A percentile compares a stretch with the other conserved stretches of the same genome.
Conservation (phyloP, 352 stramenopile species). For the Phytopythium chamaehyphon region DNA sequence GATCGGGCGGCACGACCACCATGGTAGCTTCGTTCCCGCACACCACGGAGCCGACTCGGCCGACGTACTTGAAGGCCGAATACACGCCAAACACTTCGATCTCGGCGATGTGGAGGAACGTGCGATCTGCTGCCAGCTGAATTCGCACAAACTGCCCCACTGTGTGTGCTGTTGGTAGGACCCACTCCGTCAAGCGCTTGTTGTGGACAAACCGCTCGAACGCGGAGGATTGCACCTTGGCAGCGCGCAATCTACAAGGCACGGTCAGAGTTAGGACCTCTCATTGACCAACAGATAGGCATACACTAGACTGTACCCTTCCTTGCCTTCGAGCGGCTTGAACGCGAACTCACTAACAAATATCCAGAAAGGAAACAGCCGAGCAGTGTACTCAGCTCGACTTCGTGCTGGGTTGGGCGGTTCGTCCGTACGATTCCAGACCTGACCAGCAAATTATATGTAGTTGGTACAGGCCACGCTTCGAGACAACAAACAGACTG, state of each 20-base stretch:
- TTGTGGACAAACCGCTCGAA: slow-evolving; percentile 78
- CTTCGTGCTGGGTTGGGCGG: slow-evolving; percentile 72
- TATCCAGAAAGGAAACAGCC: slow-evolving; percentile 92
- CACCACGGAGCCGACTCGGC: slow-evolving; percentile 68
- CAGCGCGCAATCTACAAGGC: slow-evolving; percentile 66
- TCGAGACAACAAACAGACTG: not conserved
- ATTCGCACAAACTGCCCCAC: slow-evolving; percentile 80
- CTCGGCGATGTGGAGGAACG: slow-evolving; percentile 89
- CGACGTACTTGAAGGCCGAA: slow-evolving; percentile 79
- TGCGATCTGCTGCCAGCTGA: slow-evolving; percentile 79
- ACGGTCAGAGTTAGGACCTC: no score
- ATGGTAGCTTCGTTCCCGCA: slow-evolving; percentile 88
- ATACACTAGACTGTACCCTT: no score
- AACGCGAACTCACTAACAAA: slow-evolving; percentile 90
- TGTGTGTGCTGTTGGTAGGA: slow-evolving; percentile 79
- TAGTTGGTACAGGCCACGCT: no score
- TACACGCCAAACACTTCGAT: slow-evolving; percentile 92
- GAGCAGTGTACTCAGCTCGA: slow-evolving; percentile 67
- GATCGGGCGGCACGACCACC: slow-evolving; percentile 72
- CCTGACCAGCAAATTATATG: slow-evolving; percentile 8
- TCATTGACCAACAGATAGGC: no score
- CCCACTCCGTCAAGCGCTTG: slow-evolving; percentile 85
- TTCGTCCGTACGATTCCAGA: slow-evolving; percentile 91
- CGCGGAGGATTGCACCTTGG: slow-evolving; percentile 72
- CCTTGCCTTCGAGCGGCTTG: slow-evolving; percentile 66